These are phyloP conservation scores for Yamadazyma akitaensis DNA, from an alignment of 805 yeast genomes.

Conservation along the genomic window DNA sequence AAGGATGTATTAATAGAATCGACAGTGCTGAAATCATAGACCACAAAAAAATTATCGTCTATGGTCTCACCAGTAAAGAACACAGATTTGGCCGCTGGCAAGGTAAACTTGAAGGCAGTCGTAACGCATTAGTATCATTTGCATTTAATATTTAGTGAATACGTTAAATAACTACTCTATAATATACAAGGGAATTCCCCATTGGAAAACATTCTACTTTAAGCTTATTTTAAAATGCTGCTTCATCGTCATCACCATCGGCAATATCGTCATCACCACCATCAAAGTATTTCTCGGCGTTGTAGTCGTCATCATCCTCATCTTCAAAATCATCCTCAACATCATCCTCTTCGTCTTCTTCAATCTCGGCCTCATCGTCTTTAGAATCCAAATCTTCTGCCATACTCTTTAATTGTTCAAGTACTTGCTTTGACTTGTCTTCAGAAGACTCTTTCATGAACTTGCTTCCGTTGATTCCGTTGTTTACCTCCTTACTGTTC, in stretches of 20 bases:
- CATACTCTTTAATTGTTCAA: conserved; percentile 41
- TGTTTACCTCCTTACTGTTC: conserved; percentile 27
- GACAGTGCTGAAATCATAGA: conserved; percentile 53
- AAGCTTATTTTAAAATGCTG: conserved; percentile 48
- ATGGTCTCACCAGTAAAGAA: conserved; percentile 76
- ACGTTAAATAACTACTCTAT: neutral
- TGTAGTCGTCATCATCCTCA: conserved; percentile 75
- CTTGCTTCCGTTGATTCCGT: conserved; percentile 2
- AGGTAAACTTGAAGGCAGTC: conserved; percentile 48
- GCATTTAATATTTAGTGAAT: conserved; percentile 25
- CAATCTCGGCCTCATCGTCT: conserved; percentile 61
- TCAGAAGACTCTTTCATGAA: conserved; percentile 23
- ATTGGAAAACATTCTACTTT: neutral
- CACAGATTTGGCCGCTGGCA: conserved; percentile 89
- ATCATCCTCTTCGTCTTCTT: conserved; percentile 53
- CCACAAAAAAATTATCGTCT: conserved; percentile 46
- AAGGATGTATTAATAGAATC: conserved; percentile 68
- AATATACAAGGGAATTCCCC: neutral
- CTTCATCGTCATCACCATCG: conserved; percentile 61
- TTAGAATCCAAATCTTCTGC: conserved; percentile 62
- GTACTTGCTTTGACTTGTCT: conserved; percentile 42
- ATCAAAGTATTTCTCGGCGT: conserved; percentile 77
- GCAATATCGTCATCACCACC: conserved; percentile 60
- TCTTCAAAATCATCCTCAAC: conserved; percentile 68
- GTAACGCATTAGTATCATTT: conserved; percentile 60